Conservation (phyloP, 352 stramenopile genomes). For the Phytophthora constricta region DNA sequence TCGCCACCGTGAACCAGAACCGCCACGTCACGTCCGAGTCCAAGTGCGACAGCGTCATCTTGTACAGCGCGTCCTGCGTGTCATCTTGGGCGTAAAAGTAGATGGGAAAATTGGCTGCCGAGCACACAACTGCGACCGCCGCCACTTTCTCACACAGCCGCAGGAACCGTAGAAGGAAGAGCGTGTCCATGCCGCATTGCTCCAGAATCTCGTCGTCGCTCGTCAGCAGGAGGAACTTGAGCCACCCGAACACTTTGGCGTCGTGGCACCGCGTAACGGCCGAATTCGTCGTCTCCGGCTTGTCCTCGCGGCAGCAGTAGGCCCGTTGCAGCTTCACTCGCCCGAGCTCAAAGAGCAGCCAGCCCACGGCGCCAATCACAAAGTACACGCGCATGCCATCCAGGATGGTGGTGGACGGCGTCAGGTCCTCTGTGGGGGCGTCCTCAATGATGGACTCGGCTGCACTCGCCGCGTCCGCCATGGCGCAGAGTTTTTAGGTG, state of each 20-base stretch:
- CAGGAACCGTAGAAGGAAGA: conserved; percentile 84
- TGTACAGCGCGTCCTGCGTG: conserved; percentile 51
- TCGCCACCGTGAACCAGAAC: conserved; percentile 68
- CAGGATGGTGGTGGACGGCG: conserved; percentile 68
- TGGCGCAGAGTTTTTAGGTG: no score
- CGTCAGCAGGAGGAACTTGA: conserved; percentile 59
- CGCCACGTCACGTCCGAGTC: conserved; percentile 56
- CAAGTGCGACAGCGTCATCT: conserved; percentile 77
- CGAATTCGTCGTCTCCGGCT: conserved; percentile 57
- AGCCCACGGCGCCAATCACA: conserved; percentile 64
- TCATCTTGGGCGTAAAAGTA: conserved; percentile 68
- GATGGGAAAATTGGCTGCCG: conserved; percentile 75
- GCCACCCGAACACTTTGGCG: conserved; percentile 56
- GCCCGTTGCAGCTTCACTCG: conserved; percentile 62
- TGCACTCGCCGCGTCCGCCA: conserved; percentile 38
- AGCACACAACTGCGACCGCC: conserved; percentile 59
- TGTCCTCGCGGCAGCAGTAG: conserved; percentile 80
- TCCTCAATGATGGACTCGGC: conserved; percentile 40
- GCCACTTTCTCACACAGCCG: conserved; percentile 77
- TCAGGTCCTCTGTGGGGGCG: conserved; percentile 56
- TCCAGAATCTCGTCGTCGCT: conserved; percentile 76
- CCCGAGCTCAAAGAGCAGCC: conserved; percentile 71
- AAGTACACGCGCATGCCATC: conserved; percentile 73
- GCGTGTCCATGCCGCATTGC: conserved; percentile 77
- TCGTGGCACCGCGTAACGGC: conserved; percentile 46